Conservation (phyloP, 768 basidiomycete genomes). For the Termitomyces sp. region DNA sequence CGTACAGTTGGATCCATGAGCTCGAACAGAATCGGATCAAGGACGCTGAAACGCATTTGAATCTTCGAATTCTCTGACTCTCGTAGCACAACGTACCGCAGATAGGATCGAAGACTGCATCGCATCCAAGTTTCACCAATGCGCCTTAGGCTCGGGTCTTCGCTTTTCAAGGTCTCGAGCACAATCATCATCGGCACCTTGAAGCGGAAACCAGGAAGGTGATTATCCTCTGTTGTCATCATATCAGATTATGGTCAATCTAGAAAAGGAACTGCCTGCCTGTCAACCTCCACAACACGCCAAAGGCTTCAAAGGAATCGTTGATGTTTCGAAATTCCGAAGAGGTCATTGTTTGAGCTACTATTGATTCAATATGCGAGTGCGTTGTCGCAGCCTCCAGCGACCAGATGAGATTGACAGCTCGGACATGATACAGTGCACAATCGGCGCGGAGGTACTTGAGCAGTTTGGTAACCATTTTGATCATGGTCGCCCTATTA, state of each 20-base stretch:
- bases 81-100: slow-evolving; percentile 49
- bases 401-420: slow-evolving; percentile 79
- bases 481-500: slow-evolving; percentile 46
- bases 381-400: slow-evolving; percentile 52
- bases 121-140: slow-evolving; percentile 97
- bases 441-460: slow-evolving; percentile 63
- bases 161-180: slow-evolving; percentile 73
- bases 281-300: slow-evolving; percentile 85
- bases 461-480: slow-evolving; percentile 65
- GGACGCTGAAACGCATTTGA: slow-evolving; percentile 43
- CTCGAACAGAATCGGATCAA: slow-evolving; percentile 83
- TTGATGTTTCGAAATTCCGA: slow-evolving; percentile 38
- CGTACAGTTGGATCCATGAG: slow-evolving; percentile 66
- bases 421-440: slow-evolving; percentile 73
- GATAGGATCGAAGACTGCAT: slow-evolving; percentile 85
- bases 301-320: slow-evolving; percentile 81
- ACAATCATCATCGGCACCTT: slow-evolving; percentile 85
- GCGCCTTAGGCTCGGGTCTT: slow-evolving; percentile 67
- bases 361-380: slow-evolving; percentile 70
- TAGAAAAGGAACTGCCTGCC: slow-evolving; percentile 38
- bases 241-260: background rate
- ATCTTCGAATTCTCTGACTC: background rate
- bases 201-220: slow-evolving; percentile 77
- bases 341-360: slow-evolving; percentile 67
- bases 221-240: slow-evolving; percentile 58